Percentiles rank a stretch among this genome's conserved stretches.
These are phyloP conservation scores for Phaffia australis DNA, from an alignment of 768 basidiomycete genomes.

Conservation along the genomic window DNA sequence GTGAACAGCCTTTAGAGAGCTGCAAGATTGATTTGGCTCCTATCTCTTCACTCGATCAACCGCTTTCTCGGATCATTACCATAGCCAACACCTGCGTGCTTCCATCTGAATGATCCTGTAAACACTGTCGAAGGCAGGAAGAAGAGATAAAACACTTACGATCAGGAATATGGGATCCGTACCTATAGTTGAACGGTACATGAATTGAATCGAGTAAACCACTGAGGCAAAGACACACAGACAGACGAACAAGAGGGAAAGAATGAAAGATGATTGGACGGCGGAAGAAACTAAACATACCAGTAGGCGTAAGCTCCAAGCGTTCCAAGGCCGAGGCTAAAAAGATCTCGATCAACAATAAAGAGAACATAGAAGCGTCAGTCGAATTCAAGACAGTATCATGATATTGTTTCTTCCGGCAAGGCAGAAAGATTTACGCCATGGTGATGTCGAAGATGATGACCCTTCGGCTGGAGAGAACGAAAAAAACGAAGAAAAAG, in stretches of 20 bases:
- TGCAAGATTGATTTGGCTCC: too few species aligned
- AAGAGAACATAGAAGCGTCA: conserved; percentile 3
- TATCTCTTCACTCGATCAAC: too few species aligned
- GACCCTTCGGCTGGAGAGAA: conserved; percentile 64
- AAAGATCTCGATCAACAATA: background rate
- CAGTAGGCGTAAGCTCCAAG: conserved; percentile 70
- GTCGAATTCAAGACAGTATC: background rate
- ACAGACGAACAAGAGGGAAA: conserved; percentile 25
- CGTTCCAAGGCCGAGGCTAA: conserved; percentile 58
- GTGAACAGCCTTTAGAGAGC: too few species aligned
- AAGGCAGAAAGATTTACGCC: conserved; percentile 36
- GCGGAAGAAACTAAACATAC: conserved; percentile 44
- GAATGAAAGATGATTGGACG: background rate
- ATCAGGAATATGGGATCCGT: too few species aligned
- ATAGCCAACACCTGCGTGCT: too few species aligned
- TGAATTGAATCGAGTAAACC: too few species aligned
- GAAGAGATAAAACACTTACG: too few species aligned
- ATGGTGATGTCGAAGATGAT: conserved; percentile 71
- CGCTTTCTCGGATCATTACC: too few species aligned
- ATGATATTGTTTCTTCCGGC: background rate
- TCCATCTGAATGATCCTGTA: too few species aligned
- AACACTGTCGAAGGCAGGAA: too few species aligned
- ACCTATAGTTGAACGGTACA: too few species aligned
- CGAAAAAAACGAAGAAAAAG: background rate
- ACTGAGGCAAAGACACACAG: background rate